phyloP scores from a whole-genome alignment of 495 filamentous ascomycete genomes.

The Penicillium waksmanii region DNA sequence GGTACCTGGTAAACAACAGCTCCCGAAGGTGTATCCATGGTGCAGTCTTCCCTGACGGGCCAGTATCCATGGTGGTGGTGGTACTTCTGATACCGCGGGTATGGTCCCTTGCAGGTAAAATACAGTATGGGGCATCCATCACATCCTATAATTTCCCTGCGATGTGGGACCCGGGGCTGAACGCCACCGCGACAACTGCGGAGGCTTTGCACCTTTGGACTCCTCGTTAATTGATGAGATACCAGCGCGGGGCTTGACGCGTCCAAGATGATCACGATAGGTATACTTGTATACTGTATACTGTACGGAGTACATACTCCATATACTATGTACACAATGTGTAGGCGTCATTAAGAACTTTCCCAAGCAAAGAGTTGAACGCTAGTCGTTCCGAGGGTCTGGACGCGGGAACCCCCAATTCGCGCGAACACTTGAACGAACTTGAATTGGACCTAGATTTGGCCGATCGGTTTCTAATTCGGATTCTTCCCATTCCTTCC shows the following conservation, averaged over 20 bases:
- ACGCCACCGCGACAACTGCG: constrained; percentile 25
- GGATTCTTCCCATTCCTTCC: background rate
- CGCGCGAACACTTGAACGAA: constrained; percentile 12
- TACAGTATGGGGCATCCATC: constrained; percentile 5
- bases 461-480: constrained; percentile 8
- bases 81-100: background rate
- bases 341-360: too few species aligned
- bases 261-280: too few species aligned
- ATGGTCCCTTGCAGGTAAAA: constrained; percentile 19
- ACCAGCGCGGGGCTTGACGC: background rate
- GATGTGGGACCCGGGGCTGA: constrained; percentile 32
- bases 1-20: background rate
- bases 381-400: constrained; percentile 20
- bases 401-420: constrained; percentile 25
- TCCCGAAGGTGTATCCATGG: constrained; percentile 6
- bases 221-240: background rate
- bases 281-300: background rate
- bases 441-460: too few species aligned
- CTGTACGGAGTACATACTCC: background rate
- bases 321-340: background rate
- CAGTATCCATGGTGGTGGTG: constrained; percentile 21
- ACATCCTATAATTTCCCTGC: constrained; percentile 14
- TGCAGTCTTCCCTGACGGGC: too few species aligned
- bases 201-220: constrained; percentile 12
- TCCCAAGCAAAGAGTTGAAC: background rate